Conservation (phyloP, 1,284 basidiomycete species). For the Neonothopanus nambi region DNA sequence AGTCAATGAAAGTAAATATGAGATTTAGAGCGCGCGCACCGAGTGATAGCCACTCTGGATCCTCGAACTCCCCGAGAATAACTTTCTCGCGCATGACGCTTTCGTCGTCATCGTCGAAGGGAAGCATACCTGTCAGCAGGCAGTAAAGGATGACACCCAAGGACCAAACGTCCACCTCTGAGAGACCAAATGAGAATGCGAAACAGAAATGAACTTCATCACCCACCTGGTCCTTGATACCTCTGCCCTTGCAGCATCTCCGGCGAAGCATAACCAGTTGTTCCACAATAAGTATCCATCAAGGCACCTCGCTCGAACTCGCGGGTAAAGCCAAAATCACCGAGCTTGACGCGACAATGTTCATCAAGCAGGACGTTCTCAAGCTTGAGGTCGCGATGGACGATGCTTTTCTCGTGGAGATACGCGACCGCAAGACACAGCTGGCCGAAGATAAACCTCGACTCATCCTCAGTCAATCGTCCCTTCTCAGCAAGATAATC, state of each 20-base stretch:
- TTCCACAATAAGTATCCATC: conserved; percentile 97
- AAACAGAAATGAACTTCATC: conserved; percentile 1
- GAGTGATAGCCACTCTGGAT: conserved; percentile 87
- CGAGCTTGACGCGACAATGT: conserved; percentile 84
- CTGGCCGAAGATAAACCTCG: conserved; percentile 87
- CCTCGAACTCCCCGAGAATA: conserved; percentile 85
- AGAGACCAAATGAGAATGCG: conserved; percentile 14
- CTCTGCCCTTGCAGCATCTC: conserved; percentile 92
- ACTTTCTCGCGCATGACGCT: conserved; percentile 86
- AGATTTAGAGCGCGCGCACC: conserved; percentile 45
- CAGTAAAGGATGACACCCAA: conserved; percentile 94
- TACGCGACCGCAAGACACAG: conserved; percentile 95
- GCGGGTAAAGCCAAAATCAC: conserved; percentile 95
- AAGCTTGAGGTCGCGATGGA: conserved; percentile 94
- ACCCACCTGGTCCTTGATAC: conserved; percentile 85
- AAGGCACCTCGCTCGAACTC: conserved; percentile 86
- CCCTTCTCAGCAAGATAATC: conserved; percentile 97
- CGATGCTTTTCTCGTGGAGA: conserved; percentile 88
- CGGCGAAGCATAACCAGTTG: conserved; percentile 93
- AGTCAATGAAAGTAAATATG: conserved; percentile 14
- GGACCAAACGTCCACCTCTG: conserved; percentile 98
- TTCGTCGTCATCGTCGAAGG: conserved; percentile 98
- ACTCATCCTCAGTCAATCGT: conserved; percentile 80
- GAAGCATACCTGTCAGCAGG: conserved; percentile 92
- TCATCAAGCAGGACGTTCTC: conserved; percentile 95